phyloP scores from a whole-genome alignment of 2,329 filamentous ascomycete genomes.

The Teratosphaeriaceae sp. region DNA sequence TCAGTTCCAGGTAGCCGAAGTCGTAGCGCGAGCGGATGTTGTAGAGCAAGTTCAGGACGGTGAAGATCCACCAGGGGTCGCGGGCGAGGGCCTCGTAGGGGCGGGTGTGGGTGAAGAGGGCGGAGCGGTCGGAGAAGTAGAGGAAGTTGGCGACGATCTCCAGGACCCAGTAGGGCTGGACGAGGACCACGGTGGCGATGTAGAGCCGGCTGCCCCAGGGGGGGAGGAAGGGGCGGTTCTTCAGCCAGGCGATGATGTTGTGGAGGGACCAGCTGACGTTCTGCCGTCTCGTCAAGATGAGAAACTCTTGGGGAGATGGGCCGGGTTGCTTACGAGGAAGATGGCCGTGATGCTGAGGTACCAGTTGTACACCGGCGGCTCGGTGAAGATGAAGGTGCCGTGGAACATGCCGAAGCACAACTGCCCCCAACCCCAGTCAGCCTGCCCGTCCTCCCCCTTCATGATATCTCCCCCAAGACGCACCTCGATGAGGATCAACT shows the following conservation, averaged over 20 bases:
- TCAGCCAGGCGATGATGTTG: constrained; percentile 63
- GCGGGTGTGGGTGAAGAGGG: constrained; percentile 49
- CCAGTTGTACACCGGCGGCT: constrained; percentile 53
- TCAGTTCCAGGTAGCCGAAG: constrained; percentile 49
- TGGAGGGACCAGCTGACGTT: constrained; percentile 58
- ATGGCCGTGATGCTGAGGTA: constrained; percentile 56
- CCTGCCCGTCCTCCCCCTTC: too few species aligned
- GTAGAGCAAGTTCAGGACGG: constrained; percentile 53
- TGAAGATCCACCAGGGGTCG: constrained; percentile 65
- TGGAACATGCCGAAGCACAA: constrained; percentile 45
- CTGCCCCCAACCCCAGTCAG: constrained; percentile 11
- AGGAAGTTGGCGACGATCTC: constrained; percentile 36
- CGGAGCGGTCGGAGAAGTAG: constrained; percentile 43
- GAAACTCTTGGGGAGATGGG: background rate
- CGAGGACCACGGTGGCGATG: constrained; percentile 52
- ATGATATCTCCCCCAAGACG: too few species aligned
- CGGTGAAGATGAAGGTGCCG: constrained; percentile 53
- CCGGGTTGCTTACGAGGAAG: constrained; percentile 35
- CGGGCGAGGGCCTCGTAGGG: constrained; percentile 56
- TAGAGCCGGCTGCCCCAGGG: constrained; percentile 46
- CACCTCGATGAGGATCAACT: constrained; percentile 46
- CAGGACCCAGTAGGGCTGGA: constrained; percentile 57
- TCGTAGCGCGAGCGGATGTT: constrained; percentile 58
- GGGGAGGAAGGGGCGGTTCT: constrained; percentile 52
- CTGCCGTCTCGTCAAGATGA: background rate